A percentile compares a stretch with the other conserved stretches of the same genome.
Evolutionary conservation across 192 early-diverging fungal species (phyloP).

Genomic region (Coemansia pectinata): DNA sequence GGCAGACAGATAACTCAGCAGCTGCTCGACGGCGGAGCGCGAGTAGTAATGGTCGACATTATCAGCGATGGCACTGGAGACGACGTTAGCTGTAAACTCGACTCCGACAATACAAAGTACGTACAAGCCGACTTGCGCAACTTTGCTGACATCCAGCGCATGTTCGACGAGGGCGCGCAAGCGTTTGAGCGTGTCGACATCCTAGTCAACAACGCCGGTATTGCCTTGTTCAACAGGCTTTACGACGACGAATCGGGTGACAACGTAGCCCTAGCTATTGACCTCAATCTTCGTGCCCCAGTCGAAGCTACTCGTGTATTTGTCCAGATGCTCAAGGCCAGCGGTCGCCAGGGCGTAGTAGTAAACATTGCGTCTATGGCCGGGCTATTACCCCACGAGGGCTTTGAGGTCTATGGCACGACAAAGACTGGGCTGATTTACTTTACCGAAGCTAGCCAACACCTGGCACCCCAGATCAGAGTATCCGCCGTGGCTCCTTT

Average conservation of each 20-base stretch:
- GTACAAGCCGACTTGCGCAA: constrained; percentile 14
- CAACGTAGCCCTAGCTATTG: constrained; percentile 1
- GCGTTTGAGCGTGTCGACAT: constrained; percentile 40
- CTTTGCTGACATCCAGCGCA: constrained; percentile 12
- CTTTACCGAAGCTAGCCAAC: constrained; percentile 23
- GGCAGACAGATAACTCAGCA: constrained; percentile 13
- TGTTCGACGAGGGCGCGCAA: constrained; percentile 11
- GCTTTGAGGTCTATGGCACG: constrained; percentile 27
- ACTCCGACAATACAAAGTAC: constrained; percentile 7
- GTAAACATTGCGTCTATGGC: constrained; percentile 28
- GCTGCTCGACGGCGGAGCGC: constrained; percentile 7
- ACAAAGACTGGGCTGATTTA: constrained; percentile 29
- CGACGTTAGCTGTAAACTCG: not conserved
- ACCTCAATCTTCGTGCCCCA: constrained; percentile 22
- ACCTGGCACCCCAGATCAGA: constrained; percentile 25
- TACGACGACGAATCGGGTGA: constrained; percentile 14
- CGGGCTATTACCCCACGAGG: constrained; percentile 6
- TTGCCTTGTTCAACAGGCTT: constrained; percentile 18
- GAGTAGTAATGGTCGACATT: constrained; percentile 24
- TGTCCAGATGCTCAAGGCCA: constrained; percentile 13
- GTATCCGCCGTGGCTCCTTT: constrained; percentile 29
- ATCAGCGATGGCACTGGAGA: constrained; percentile 8
- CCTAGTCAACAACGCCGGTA: constrained; percentile 46
- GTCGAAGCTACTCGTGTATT: constrained; percentile 21
- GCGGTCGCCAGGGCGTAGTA: constrained; percentile 8